Percentiles rank a stretch among this genome's conserved stretches.
phyloP scores from a whole-genome alignment of 2,329 filamentous ascomycete species.

The Xylariaceae sp. region DNA sequence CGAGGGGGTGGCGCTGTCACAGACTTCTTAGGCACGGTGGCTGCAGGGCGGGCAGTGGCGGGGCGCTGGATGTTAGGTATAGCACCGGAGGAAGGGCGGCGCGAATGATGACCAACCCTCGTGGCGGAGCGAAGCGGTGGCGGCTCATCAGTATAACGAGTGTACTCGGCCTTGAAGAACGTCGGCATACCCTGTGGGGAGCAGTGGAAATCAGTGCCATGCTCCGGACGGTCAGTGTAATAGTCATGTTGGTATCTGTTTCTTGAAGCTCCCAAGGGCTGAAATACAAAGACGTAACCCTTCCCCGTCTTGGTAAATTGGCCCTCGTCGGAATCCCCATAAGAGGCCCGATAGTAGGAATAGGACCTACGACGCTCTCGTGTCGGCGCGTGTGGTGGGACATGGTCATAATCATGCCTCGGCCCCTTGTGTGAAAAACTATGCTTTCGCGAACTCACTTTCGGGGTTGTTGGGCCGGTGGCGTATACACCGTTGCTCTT shows the following conservation, averaged over 20 bases:
- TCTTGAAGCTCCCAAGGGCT: constrained; percentile 42
- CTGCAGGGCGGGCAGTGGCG: constrained; percentile 48
- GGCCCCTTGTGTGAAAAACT: constrained; percentile 35
- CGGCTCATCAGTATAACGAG: constrained; percentile 37
- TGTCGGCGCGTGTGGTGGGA: constrained; percentile 33
- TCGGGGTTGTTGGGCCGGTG: constrained; percentile 47
- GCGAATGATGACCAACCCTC: constrained; percentile 37
- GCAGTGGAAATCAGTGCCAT: constrained; percentile 57
- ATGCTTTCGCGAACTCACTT: constrained; percentile 54
- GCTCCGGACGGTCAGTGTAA: constrained; percentile 47
- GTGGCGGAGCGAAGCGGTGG: constrained; percentile 37
- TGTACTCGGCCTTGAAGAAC: constrained; percentile 39
- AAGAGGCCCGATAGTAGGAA: constrained; percentile 56
- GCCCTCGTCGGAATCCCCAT: constrained; percentile 63
- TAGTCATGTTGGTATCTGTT: constrained; percentile 35
- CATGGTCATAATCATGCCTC: constrained; percentile 36
- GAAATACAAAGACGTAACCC: constrained; percentile 51
- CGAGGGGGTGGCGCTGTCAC: constrained; percentile 33
- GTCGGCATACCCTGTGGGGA: constrained; percentile 46
- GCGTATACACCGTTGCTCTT: constrained; percentile 60
- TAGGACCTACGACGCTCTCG: constrained; percentile 55
- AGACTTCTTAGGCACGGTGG: constrained; percentile 40
- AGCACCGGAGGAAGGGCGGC: constrained; percentile 45
- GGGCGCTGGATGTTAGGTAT: constrained; percentile 45
- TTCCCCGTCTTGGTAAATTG: constrained; percentile 51